Evolutionary conservation across 2,329 filamentous ascomycete species (phyloP).

Genomic region (Bipolaris victoriae): DNA sequence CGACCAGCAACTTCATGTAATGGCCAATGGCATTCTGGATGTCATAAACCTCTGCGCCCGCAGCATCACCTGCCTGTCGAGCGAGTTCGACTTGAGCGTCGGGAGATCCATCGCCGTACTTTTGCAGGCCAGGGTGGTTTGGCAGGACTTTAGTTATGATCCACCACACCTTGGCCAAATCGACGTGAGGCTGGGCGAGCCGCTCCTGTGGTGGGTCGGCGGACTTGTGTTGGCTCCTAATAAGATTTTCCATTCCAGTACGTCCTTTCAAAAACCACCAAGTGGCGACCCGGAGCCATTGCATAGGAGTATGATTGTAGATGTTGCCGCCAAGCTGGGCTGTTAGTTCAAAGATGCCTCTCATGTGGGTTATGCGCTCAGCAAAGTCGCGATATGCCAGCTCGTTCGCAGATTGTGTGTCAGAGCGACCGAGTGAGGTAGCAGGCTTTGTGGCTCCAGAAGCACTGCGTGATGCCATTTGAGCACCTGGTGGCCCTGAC

Average conservation of each 20-base stretch:
- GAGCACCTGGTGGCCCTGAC: slow-evolving; percentile 14
- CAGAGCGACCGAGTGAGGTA: slow-evolving; percentile 35
- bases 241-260: slow-evolving; percentile 72
- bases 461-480: slow-evolving; percentile 24
- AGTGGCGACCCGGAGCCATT: slow-evolving; percentile 73
- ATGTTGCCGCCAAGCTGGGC: slow-evolving; percentile 75
- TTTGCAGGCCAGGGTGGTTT: slow-evolving; percentile 40
- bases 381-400: slow-evolving; percentile 72
- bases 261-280: slow-evolving; percentile 94
- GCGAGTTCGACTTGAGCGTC: slow-evolving; percentile 48
- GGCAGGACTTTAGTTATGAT: slow-evolving; percentile 59
- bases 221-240: slow-evolving; percentile 67
- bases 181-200: slow-evolving; percentile 78
- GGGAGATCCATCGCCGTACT: slow-evolving; percentile 32
- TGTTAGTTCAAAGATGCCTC: slow-evolving; percentile 76
- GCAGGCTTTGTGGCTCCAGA: slow-evolving; percentile 24
- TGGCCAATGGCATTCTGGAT: slow-evolving; percentile 63
- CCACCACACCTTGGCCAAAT: slow-evolving; percentile 87
- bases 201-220: slow-evolving; percentile 59
- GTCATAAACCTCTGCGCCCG: slow-evolving; percentile 56
- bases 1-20: slow-evolving; percentile 73
- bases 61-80: slow-evolving; percentile 52
- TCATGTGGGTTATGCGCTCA: slow-evolving; percentile 72
- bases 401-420: slow-evolving; percentile 43
- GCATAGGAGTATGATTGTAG: slow-evolving; percentile 65